Evolutionary conservation across 305 asterid genomes (phyloP).

Genomic region (Ruellia speciosa): DNA sequence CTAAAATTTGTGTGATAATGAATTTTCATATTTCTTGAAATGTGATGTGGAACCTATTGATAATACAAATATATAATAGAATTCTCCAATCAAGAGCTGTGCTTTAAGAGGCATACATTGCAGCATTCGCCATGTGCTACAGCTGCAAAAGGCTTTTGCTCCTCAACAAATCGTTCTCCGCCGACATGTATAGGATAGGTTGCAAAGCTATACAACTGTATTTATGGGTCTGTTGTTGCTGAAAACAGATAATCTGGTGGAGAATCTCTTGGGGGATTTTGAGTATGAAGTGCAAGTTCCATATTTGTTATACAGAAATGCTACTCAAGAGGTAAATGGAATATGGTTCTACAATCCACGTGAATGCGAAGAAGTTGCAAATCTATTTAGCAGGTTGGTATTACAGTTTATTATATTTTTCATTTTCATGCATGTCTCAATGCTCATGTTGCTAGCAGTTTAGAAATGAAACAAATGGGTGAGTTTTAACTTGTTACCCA

Average conservation of each 20-base stretch:
- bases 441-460: neutral
- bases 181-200: constrained; percentile 2
- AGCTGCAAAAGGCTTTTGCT: neutral
- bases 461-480: no score
- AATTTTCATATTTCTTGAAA: neutral
- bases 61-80: no score
- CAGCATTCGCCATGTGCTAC: neutral
- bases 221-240: constrained; percentile 20
- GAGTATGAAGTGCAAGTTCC: constrained; percentile 80
- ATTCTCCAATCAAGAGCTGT: neutral
- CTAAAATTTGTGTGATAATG: neutral
- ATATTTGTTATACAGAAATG: constrained; percentile 64
- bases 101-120: neutral
- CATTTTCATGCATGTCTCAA: constrained; percentile 4
- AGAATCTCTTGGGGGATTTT: constrained; percentile 75
- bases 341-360: constrained; percentile 76
- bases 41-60: neutral
- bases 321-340: constrained; percentile 75
- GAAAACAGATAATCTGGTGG: constrained; percentile 73
- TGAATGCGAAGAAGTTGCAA: constrained; percentile 76
- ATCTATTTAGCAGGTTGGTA: constrained; percentile 62
- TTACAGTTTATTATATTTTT: neutral
- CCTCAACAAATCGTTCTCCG: neutral
- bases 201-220: neutral
- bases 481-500: neutral